Conservation (phyloP, 2,329 filamentous ascomycete genomes). For the Fusarium chlamydosporum region DNA sequence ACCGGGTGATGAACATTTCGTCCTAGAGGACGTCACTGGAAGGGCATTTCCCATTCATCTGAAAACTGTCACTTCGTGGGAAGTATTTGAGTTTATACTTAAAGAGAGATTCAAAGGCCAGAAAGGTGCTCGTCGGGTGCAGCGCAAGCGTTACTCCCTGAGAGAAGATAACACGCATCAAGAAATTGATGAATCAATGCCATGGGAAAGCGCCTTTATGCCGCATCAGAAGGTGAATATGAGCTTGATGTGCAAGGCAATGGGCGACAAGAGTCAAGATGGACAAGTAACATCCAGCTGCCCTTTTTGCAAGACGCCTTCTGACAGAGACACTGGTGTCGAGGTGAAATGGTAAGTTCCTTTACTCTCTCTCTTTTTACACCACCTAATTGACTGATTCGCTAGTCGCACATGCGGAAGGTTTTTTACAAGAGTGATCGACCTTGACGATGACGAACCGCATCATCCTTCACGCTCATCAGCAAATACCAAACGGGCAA, state of each 20-base stretch:
- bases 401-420: not conserved
- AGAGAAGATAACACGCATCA: not conserved
- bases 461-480: not conserved
- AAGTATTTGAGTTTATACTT: not conserved
- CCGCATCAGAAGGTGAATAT: not conserved
- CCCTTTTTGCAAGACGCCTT: not conserved
- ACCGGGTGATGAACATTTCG: not conserved
- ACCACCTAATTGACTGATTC: not conserved
- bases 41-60: not conserved
- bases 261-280: rapidly evolving
- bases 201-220: not conserved
- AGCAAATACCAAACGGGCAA: not conserved
- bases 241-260: not conserved
- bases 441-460: not conserved
- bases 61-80: not conserved
- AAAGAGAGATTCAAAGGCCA: not conserved
- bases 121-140: not conserved
- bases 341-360: not conserved
- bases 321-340: rapidly evolving
- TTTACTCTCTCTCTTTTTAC: not conserved
- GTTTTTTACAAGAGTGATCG: not conserved
- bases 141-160: not conserved
- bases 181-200: rapidly evolving
- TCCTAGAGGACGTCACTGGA: not conserved
- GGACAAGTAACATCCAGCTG: not conserved